Evolutionary conservation across 352 stramenopile genomes (phyloP), one percentile per base, ranked within the genome.

Genomic region (Phytophthora pistaciae): DNA sequence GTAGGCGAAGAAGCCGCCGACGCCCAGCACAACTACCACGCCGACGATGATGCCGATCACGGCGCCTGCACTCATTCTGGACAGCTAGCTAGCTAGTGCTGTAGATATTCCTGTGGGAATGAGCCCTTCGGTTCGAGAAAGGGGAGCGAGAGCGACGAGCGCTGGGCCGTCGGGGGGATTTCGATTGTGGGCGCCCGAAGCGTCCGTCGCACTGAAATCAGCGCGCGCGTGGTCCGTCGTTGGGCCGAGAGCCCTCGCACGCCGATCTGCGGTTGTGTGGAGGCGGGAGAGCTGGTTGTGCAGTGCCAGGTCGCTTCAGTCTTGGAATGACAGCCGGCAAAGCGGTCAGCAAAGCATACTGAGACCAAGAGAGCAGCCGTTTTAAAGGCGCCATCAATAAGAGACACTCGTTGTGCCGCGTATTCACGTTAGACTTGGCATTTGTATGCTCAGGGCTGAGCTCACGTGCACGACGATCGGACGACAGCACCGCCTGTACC

Each of bases 31-130:
- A 1, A 79, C 71, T 16, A 88, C 59, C 29, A 87, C 76, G 5
- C 63, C 77, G 13, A 78, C 56, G 64, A 91, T 75, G 56, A 89
- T 86, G 14, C 69, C 74, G 27, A 91, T 60, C 25, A 89, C 36
- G 7, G 54, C 65, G 8, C 73, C 77, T 44, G 78, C 78, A 65
- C 76, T 82, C 77, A 88, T 88, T 36, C 6, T 70, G 20, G 18
- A 29, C 23, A 42, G 55, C 20, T 59, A 53, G 25, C 25, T 29
- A 29, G 25, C 25, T 29, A 29, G n/a, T 29, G 3, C n/a, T n/a
- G 13, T 36, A 42, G 42, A 31, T 36, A 49, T 54, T 25, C n/a
- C 48, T 54, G 48, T 2, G 55, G 38, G 18, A 68, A 62, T 63
- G 65, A 68, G 57, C 57, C 38, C 57, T 56, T 68, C 13, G 21